Base-by-base conservation (phyloP, 306 rosid species). In the Cucumis cinereus region DNA sequence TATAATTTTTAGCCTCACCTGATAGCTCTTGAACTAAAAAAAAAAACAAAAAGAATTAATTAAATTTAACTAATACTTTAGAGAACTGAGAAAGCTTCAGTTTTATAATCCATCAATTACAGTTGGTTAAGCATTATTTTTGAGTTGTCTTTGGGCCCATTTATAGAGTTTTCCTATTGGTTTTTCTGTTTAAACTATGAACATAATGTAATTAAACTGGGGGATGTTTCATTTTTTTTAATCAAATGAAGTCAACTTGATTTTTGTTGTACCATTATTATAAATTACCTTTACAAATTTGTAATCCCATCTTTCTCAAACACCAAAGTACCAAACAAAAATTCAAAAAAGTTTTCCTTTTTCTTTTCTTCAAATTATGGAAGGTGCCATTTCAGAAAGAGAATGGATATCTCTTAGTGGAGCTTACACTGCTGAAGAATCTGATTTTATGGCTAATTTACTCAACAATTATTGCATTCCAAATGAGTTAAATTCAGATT, bases 351-450 rank as follows among this genome's bases (percentile, higher is more conserved):
- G 55, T 62, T 77, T 33, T n/a, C 63, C 28, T 76, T 60, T 36
- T 38, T 62, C 8, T 14, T 47, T 47, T 47, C 52, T 40, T 5
- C 58, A 20, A 67, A 30, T 20, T 22, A 89, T 93, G 95, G 96
- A 93, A 70, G 88, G 87, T 54, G 77, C 80, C 75, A 78, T 85
- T 67, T 84, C 79, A 77, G 86, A 86, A 40, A 80, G 74, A 74
- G 88, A 89, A 78, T 92, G 92, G 96, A 83, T 86, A 22, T 87
- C 89, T 82, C 85, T 85, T 38, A 81, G 86, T 83, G 91, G 84
- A 79, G 66, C 86, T 0, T 83, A 81, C 79, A 78, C 88, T 59
- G 82, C 86, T 36, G 88, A 88, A 58, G 95, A 90, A 68, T 82
- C 86, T 76, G 85, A 89, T 41, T 81, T 91, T 66, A 87, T 90